phyloP scores from a whole-genome alignment of 768 basidiomycete genomes.

The Mycena floridula region DNA sequence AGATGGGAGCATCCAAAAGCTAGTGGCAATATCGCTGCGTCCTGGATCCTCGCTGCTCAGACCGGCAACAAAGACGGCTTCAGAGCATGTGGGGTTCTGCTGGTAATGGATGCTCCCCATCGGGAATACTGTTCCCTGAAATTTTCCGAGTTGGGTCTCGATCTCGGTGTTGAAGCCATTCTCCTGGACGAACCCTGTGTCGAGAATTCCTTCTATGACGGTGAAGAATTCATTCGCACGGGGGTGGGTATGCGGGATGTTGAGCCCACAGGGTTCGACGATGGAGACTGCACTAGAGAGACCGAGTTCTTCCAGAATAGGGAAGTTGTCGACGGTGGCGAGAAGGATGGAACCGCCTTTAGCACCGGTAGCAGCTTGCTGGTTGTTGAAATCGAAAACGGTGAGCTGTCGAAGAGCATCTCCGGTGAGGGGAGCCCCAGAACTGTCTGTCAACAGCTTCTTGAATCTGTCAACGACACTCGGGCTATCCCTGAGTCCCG shows the following conservation, averaged over 20 bases:
- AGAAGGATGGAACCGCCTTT: conserved; percentile 10
- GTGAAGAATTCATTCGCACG: conserved; percentile 27
- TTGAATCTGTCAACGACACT: too few relatives aligned
- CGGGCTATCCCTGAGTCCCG: too few relatives aligned
- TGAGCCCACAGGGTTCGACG: too few relatives aligned
- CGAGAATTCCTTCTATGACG: conserved; percentile 21
- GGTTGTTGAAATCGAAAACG: too few relatives aligned
- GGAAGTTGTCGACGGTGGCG: conserved; percentile 12
- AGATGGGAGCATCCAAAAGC: too few relatives aligned
- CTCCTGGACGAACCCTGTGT: too few relatives aligned
- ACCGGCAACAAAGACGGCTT: too few relatives aligned
- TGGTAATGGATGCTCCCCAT: conserved; percentile 9
- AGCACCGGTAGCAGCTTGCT: conserved; percentile 1
- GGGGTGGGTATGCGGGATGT: conserved; percentile 29
- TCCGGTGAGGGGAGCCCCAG: too few relatives aligned
- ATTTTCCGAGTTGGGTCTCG: conserved; percentile 8
- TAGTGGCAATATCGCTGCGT: conserved; percentile 8
- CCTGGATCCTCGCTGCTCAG: conserved; percentile 8
- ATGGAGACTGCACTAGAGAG: conserved; percentile 4
- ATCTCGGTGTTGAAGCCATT: conserved; percentile 7
- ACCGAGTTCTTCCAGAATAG: conserved; percentile 6
- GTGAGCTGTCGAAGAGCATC: too few relatives aligned
- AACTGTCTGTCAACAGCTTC: too few relatives aligned
- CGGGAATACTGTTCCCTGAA: too few relatives aligned
- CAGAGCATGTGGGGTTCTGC: conserved; percentile 12